Base-by-base conservation (phyloP, 2,329 filamentous ascomycete species). In the Aspergillus carbonarius region DNA sequence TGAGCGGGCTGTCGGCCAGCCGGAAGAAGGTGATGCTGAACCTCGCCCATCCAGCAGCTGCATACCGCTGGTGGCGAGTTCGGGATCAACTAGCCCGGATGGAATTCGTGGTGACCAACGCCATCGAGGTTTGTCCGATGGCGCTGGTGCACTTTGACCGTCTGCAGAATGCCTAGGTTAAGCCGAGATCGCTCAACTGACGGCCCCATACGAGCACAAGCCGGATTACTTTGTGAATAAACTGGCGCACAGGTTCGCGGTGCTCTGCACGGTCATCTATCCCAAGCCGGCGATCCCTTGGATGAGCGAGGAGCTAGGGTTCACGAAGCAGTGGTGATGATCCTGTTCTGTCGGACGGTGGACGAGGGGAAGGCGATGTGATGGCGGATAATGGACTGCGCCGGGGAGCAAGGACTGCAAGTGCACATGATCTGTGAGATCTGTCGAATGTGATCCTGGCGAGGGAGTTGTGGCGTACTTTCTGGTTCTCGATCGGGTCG, bases 401-500 rank as follows among this genome's bases (percentile, higher is more conserved):
- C 2, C 34, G 17, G 37, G 37, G n/a, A 17, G n/a, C 5, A 42
- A 15, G 18, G 18, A 5, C 18, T 42, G 39, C 39, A 42, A 18
- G 5, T 42, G 1, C 1, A 42, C 13, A 3, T 23, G 18, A 42
- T 15, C 10, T 23, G 18, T 6, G 18, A 42, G 39, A 42, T 23
- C 9, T 5, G 18, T 23, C 39, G n/a, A 39, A 77, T 37, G 73
- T 77, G 15, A 76, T 78, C 40, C 62, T 77, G 8, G 76, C 74
- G 1, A 66, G 60, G 1, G 51, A 68, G 27, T 78, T 57, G 64
- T 70, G 1, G 57, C 72, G n/a, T 60, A 72, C 53, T 78, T 78
- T 61, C 40, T 74, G 74, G 1, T 77, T 78, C 60, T 77, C 74
- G 12, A 77, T 78, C 49, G 76, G 76, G 2, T 78, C 75, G 20